Evolutionary conservation across 2,329 filamentous ascomycete genomes (phyloP), one percentile per base, ranked within the genome.

Genomic region (Septoria linicola): DNA sequence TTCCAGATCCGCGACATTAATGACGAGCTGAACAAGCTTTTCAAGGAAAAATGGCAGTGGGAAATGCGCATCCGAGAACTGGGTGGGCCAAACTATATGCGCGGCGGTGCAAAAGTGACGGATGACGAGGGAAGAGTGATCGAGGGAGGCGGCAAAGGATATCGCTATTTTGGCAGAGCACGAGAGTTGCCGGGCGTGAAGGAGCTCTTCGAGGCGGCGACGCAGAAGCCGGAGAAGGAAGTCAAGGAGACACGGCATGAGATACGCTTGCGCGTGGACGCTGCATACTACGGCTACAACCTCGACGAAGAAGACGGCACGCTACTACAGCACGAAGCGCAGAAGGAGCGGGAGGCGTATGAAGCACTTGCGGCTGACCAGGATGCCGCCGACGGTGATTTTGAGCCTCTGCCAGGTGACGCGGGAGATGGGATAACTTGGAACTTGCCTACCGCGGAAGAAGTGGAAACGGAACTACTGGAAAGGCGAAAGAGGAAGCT

Each of bases 41-140:
- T 99, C 89, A 85, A 90, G 59, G 93, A 99, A 76, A 99, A 99
- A 73, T 90, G 95, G 80, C 91, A 95, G 81, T 99, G 93, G 93
- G 93, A 99, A 77, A 83, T 93, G 63, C 90, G 96, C 73, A 96
- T 99, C 62, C 82, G 91, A 52, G 95, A 95, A 65, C 71, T 97
- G 19, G 93, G 93, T n/a, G 93, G 93, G 2, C 93, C 93, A 23
- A 97, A 97, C 72, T 99, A 97, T 71, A 95, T 93, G 87, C 80
- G 90, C 23, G 77, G 74, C n/a, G 76, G 77, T 1, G 66, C 75
- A 19, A 71, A 77, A 60, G 68, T 80, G 51, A 68, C 70, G 59
- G 78, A 81, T 67, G 79, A 80, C 60, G 76, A 80, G 47, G 79
- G 79, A 2, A 69, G 73, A 47, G 78, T 80, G 63, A 74, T 81